phyloP scores from a whole-genome alignment of 2,329 filamentous ascomycete species.

The Colletotrichum sp. region DNA sequence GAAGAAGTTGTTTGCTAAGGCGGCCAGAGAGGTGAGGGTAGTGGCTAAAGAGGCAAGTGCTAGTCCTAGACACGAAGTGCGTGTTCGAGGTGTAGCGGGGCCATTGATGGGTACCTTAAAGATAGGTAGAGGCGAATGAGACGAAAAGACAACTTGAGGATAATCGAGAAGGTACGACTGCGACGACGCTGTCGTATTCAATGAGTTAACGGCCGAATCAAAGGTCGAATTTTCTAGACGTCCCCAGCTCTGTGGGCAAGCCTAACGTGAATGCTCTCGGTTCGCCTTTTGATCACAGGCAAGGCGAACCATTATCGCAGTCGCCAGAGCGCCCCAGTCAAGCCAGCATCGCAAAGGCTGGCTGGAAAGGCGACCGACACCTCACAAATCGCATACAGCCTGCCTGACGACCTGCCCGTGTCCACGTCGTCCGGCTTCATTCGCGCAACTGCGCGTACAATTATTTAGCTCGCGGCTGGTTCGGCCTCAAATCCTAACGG shows the following conservation, averaged over 20 bases:
- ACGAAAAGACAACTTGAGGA: not conserved
- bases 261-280: not conserved
- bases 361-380: not conserved
- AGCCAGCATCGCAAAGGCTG: not conserved
- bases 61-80: not conserved
- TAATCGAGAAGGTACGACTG: not conserved
- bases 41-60: not conserved
- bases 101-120: not conserved
- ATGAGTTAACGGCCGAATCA: not conserved
- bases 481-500: not conserved
- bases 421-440: not conserved
- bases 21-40: not conserved
- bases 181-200: not conserved
- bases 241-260: not conserved
- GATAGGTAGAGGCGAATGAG: not conserved
- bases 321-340: not conserved
- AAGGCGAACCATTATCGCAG: not conserved
- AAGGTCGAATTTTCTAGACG: not conserved
- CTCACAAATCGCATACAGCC: not conserved
- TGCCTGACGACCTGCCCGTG: not conserved
- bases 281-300: not conserved
- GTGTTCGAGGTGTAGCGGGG: not conserved
- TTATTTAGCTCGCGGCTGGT: not conserved
- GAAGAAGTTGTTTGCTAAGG: not conserved
- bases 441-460: not conserved